Evolutionary conservation across 805 yeast species (phyloP).

Genomic region (Wickerhamomyces bovis): DNA sequence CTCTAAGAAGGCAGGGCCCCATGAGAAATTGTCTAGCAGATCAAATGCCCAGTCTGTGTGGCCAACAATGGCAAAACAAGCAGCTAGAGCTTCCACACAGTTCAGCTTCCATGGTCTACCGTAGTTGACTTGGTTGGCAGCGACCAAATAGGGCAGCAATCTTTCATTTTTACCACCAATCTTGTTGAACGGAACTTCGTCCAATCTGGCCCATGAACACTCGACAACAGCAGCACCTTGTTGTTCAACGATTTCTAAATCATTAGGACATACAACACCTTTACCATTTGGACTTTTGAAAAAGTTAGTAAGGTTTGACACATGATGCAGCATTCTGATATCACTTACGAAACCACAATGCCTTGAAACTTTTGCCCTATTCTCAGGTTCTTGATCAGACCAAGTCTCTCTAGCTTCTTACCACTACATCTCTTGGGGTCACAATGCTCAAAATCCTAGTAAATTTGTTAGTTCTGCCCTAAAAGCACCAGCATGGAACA

Average conservation of each 20-base stretch:
- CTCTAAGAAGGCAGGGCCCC: conserved; percentile 87
- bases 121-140: conserved; percentile 95
- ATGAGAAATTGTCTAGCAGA: conserved; percentile 73
- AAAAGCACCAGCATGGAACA: background rate
- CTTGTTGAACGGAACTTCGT: conserved; percentile 89
- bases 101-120: conserved; percentile 94
- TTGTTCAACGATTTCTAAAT: conserved; percentile 65
- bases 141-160: conserved; percentile 83
- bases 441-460: conserved; percentile 85
- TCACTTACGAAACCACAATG: conserved; percentile 59
- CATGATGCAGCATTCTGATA: background rate
- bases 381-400: conserved; percentile 68
- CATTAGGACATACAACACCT: conserved; percentile 85
- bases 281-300: conserved; percentile 67
- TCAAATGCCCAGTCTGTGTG: conserved; percentile 82
- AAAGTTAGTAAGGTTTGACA: background rate
- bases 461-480: background rate
- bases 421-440: conserved; percentile 98
- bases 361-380: conserved; percentile 95
- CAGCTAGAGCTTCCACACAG: conserved; percentile 97
- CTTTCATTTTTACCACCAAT: conserved; percentile 91
- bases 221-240: conserved; percentile 97
- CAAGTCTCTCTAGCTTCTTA: conserved; percentile 84
- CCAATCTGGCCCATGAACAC: conserved; percentile 97
- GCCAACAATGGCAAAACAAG: conserved; percentile 93